Conservation (phyloP, 1,284 basidiomycete genomes). For the Fistulina hepatica region DNA sequence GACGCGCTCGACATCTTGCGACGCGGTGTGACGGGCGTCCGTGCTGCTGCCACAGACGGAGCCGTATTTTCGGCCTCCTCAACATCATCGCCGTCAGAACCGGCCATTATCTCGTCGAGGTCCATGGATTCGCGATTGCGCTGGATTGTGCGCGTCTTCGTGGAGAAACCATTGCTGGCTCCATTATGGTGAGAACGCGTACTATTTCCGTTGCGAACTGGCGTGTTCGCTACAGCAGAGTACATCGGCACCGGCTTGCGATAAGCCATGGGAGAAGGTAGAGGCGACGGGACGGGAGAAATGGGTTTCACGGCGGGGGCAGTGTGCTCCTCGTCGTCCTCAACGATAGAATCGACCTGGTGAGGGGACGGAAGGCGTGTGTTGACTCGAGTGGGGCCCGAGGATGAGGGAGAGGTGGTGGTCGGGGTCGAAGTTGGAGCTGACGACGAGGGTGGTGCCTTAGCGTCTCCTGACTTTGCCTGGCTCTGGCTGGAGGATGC, state of each 20-base stretch:
- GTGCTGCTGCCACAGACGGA: slow-evolving; percentile 15
- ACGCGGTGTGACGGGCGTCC: slow-evolving; percentile 11
- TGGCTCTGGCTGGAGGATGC: no score
- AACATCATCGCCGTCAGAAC: slow-evolving; percentile 45
- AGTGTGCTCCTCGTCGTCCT: slow-evolving; percentile 36
- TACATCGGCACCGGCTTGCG: no score
- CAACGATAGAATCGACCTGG: slow-evolving; percentile 51
- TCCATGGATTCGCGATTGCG: slow-evolving; percentile 58
- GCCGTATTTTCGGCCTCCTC: slow-evolving; percentile 19
- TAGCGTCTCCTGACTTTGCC: no score
- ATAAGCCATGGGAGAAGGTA: no score
- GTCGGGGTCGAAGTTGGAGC: slow-evolving; percentile 12
- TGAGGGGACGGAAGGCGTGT: slow-evolving; percentile 33
- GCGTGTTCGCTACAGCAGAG: no score
- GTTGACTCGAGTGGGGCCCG: slow-evolving; percentile 27
- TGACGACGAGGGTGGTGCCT: no score
- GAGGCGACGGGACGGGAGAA: not conserved
- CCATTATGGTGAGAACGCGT: no score
- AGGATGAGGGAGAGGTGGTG: slow-evolving; percentile 23
- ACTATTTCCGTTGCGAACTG: no score
- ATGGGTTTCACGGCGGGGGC: slow-evolving; percentile 7
- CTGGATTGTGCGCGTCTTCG: slow-evolving; percentile 39
- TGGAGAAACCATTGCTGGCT: slow-evolving; percentile 33
- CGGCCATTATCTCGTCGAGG: slow-evolving; percentile 62
- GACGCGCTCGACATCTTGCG: slow-evolving; percentile 5